Evolutionary conservation across 306 rosid species (phyloP), one percentile per base, ranked within the genome.

Genomic region (Hippophae tibetana): DNA sequence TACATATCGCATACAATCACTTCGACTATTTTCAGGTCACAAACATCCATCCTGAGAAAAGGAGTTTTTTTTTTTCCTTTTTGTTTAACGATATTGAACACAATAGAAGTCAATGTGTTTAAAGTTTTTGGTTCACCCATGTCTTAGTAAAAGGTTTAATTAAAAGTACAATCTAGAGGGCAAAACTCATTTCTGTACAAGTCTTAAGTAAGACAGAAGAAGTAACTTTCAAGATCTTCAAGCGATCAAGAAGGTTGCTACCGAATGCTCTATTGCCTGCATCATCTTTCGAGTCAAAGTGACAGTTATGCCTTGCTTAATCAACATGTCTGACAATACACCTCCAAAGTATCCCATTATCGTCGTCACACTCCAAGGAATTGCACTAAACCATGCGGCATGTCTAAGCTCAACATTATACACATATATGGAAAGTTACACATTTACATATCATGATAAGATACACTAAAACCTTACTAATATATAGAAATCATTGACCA

Each of bases 361-460:
- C 54, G 99, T 96, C 99, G 85, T 92, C 81, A 87, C 86, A 71
- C 65, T 79, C 99, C 99, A 92, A 41, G 99, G 99, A 76, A 78
- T 88, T 41, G 96, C 99, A 85, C 99, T 92, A 73, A 87, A 92
- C 96, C 99, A 92, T 26, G 99, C 96, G 45, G 99, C 99, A 43
- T 78, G 96, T 69, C 93, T 88, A 72, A 92, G 89, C 68, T 92
- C 86, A 71, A 85, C 93, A 14, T 70, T 96, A 67, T 79, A 92
- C 42, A 88, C 92, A 95, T 92, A 65, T 2, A 47, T 31, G 56
- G 52, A 60, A 75, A 54, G 48, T 52, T 55, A 72, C 50, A n/a
- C 63, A 60, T 43, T 69, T 25, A 56, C 47, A 18, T 63, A 65
- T 56, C 25, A 51, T 47, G 42, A 56, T 64, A 54, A 11, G 23